Percentiles rank a stretch among this genome's conserved stretches.
These are phyloP conservation scores for Lentinula aciculospora DNA, from an alignment of 768 basidiomycete genomes.

Conservation along the genomic window DNA sequence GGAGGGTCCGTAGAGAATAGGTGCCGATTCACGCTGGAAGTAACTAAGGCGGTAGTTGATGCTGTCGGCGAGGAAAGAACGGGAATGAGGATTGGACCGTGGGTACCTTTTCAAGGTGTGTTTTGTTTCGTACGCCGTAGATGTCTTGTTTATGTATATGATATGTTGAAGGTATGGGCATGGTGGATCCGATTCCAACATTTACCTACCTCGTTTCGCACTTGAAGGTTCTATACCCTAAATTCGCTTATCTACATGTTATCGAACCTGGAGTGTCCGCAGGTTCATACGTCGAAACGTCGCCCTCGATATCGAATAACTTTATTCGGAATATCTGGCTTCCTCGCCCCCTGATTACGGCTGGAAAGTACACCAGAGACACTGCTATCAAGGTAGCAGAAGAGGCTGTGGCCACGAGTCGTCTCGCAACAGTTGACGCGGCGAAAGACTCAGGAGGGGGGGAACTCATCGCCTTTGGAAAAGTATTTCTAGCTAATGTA, in stretches of 20 bases:
- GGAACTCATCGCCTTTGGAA: constrained; percentile 21
- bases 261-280: constrained; percentile 19
- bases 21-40: constrained; percentile 48
- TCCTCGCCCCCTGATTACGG: constrained; percentile 30
- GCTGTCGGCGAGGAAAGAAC: constrained; percentile 51
- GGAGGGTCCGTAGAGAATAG: constrained; percentile 64
- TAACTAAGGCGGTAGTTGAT: constrained; percentile 43
- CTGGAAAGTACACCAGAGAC: constrained; percentile 39
- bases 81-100: constrained; percentile 55
- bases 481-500: constrained; percentile 30
- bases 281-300: background rate
- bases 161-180: constrained; percentile 35
- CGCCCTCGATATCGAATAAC: constrained; percentile 25
- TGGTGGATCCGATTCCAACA: constrained; percentile 41
- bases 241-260: constrained; percentile 39
- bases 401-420: background rate
- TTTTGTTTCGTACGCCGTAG: constrained; percentile 3
- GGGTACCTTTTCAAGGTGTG: constrained; percentile 35
- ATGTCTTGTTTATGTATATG: constrained; percentile 13
- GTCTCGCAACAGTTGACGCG: no score
- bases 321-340: constrained; percentile 43
- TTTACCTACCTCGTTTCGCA: constrained; percentile 24
- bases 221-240: constrained; percentile 20
- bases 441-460: background rate
- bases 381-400: constrained; percentile 21